Evolutionary conservation across 1,284 basidiomycete genomes (phyloP), one percentile per base, ranked within the genome.

Genomic region (Caloboletus firmus): DNA sequence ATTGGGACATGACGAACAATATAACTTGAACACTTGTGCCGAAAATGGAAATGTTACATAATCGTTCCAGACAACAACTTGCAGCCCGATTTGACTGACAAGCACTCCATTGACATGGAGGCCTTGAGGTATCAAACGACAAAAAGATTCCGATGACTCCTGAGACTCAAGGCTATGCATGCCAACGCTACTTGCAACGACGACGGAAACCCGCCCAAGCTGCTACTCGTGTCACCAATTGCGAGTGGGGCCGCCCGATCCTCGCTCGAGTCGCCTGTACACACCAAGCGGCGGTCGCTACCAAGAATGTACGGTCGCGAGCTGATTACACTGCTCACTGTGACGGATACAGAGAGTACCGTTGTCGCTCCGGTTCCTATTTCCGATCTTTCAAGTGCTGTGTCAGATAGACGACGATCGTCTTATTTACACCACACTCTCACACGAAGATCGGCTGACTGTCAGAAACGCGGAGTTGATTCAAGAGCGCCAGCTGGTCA

Each of bases 1-100:
- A 36, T n/a, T 40, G 35, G 20, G 18, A 39, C 35, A 30, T 26
- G n/a, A 36, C 8, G 36, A 45, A 47, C 40, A 55, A 52, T 36
- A 56, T 17, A 41, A 12, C 9, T 20, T 7, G 34, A 55, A 36
- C 48, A 22, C 18, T 56, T 45, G 51, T 48, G 12, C 47, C 57
- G n/a, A 9, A 47, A 57, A 56, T 30, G 51, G 59, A 37, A 42
- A 22, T 4, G 2, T 28, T 43, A 30, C n/a, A 15, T 15, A 30
- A n/a, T 51, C 13, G 12, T 15, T 18, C 10, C 7, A 34, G 12
- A 39, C 52, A 55, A 54, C 35, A 7, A n/a, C n/a, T n/a, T n/a
- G 1, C 2, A 24, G 6, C 51, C 39, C 5, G 26, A 53, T 35
- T 28, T 8, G 32, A 17, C 13, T 35, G 35, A n/a, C 35, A 34